Conservation (phyloP, 108 stramenopile genomes). For the Nitzschia inconspicua region DNA sequence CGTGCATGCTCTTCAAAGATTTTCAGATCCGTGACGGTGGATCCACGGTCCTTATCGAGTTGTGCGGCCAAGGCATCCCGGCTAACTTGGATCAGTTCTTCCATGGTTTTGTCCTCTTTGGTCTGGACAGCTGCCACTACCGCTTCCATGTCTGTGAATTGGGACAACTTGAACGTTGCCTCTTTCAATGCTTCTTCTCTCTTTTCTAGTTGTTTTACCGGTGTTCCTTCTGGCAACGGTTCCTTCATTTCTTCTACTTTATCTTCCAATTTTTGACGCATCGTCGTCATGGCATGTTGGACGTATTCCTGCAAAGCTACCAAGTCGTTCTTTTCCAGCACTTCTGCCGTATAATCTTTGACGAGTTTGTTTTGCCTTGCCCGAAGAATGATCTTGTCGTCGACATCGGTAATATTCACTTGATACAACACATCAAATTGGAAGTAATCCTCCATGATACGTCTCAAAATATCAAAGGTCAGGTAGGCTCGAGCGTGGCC, state of each 20-base stretch:
- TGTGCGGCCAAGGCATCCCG: conserved; percentile 63
- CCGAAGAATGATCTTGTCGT: conserved; percentile 97
- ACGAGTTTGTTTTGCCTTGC: conserved; percentile 67
- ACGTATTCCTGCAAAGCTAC: conserved; percentile 25
- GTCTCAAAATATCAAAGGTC: conserved; percentile 94
- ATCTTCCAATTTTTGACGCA: conserved; percentile 43
- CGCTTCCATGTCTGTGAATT: conserved; percentile 42
- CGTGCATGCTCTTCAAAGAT: conserved; percentile 77
- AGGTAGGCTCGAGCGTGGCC: conserved; percentile 99
- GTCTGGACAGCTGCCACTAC: conserved; percentile 35
- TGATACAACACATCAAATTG: conserved; percentile 88
- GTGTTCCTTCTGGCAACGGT: conserved; percentile 48
- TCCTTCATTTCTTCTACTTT: conserved; percentile 37
- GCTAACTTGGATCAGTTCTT: conserved; percentile 46
- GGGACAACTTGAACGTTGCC: conserved; percentile 46
- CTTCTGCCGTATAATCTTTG: conserved; percentile 33
- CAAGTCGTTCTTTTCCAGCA: conserved; percentile 25
- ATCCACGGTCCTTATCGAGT: conserved; percentile 64
- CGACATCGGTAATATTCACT: conserved; percentile 97
- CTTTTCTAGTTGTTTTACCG: conserved; percentile 28
- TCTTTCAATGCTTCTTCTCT: conserved; percentile 45
- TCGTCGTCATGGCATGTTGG: conserved; percentile 40
- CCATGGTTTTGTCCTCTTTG: conserved; percentile 19
- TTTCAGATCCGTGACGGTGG: conserved; percentile 70
- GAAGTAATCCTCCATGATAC: conserved; percentile 94